Conservation (phyloP, 208 protist genomes). For the Leishmania tarentolae region DNA sequence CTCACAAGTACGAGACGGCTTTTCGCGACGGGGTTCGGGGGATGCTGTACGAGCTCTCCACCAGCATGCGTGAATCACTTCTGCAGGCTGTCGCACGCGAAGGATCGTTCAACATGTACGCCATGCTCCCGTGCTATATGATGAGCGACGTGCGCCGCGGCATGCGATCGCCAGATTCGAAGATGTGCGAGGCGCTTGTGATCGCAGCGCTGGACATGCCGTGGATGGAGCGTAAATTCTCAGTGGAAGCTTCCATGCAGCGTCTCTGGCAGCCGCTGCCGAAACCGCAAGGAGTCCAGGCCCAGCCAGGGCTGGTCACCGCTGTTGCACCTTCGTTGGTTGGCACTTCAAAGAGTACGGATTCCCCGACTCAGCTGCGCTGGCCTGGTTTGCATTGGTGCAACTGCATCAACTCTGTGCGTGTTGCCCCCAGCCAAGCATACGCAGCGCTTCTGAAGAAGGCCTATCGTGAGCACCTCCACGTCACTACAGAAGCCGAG, state of each 20-base stretch:
- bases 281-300: slow-evolving; percentile 7
- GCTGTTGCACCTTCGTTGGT: not conserved
- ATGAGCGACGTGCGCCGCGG: slow-evolving; percentile 11
- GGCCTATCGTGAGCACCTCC: slow-evolving; percentile 17
- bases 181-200: slow-evolving; percentile 6
- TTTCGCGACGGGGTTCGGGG: slow-evolving; percentile 43
- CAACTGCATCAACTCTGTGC: slow-evolving; percentile 40
- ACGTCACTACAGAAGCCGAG: not conserved
- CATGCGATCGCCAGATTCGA: slow-evolving; percentile 2
- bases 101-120: slow-evolving; percentile 49
- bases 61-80: slow-evolving; percentile 18
- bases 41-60: slow-evolving; percentile 37
- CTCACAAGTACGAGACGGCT: not conserved
- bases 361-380: slow-evolving; percentile 2
- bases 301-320: slow-evolving; percentile 12
- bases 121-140: slow-evolving; percentile 27
- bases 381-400: slow-evolving; percentile 57
- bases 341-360: not conserved
- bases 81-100: slow-evolving; percentile 35
- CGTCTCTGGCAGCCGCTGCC: slow-evolving; percentile 25
- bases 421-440: slow-evolving; percentile 27
- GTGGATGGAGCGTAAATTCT: slow-evolving; percentile 19
- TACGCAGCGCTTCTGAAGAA: slow-evolving; percentile 24
- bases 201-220: slow-evolving; percentile 37
- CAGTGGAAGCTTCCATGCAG: slow-evolving; percentile 4